A percentile compares a stretch with the other conserved stretches of the same genome.
These are phyloP conservation scores for Aureoboletus auriporus DNA, from an alignment of 768 basidiomycete species.

Conservation along the genomic window DNA sequence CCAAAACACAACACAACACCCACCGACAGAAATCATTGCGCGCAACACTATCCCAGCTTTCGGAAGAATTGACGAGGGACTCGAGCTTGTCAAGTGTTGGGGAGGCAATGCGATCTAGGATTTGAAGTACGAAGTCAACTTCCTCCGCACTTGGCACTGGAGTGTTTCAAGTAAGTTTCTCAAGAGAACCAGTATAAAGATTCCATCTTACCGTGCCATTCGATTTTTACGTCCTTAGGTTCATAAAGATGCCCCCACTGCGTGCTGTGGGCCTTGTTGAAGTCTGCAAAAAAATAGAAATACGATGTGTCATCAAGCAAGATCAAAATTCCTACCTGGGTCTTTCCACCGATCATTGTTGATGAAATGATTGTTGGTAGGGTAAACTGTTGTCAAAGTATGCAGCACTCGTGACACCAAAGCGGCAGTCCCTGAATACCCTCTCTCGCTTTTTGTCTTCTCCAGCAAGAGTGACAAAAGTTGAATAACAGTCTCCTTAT, in stretches of 20 bases:
- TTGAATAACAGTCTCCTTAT: constrained; percentile 61
- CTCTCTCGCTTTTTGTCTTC: constrained; percentile 83
- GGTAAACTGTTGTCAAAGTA: constrained; percentile 73
- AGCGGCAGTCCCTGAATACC: constrained; percentile 77
- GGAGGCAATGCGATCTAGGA: constrained; percentile 63
- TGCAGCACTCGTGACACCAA: constrained; percentile 72
- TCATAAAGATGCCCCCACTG: constrained; percentile 83
- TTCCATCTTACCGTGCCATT: constrained; percentile 72
- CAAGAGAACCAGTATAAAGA: neutral
- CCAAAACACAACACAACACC: constrained; percentile 11
- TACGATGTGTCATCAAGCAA: constrained; percentile 7
- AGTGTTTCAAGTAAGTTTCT: constrained; percentile 19
- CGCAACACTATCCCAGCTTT: constrained; percentile 59
- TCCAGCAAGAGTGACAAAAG: constrained; percentile 66
- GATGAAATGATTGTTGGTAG: constrained; percentile 74
- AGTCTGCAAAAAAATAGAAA: constrained; percentile 37
- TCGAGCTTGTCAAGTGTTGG: constrained; percentile 71
- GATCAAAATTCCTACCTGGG: constrained; percentile 46
- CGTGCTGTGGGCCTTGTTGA: constrained; percentile 56
- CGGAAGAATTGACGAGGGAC: constrained; percentile 46
- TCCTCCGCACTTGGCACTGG: constrained; percentile 52
- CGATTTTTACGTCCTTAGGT: constrained; percentile 71
- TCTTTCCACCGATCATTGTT: constrained; percentile 79
- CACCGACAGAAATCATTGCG: constrained; percentile 86
- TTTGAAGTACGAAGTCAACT: constrained; percentile 73